Conservation (phyloP, 768 basidiomycete species). For the Naematelia encephala region DNA sequence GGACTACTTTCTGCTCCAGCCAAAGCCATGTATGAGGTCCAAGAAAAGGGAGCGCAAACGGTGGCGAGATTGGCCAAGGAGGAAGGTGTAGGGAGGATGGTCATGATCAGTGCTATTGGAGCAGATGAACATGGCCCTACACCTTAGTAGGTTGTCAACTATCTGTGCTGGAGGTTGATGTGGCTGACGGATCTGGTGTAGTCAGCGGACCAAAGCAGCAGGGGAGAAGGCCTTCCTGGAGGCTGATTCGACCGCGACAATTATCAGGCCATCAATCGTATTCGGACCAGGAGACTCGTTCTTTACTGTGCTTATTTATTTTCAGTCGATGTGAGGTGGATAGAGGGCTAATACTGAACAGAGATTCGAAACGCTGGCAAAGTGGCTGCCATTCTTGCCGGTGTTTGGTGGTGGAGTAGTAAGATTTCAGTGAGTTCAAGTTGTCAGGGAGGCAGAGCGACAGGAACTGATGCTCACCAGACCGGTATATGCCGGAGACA, state of each 20-base stretch:
- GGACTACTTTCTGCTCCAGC: slow-evolving; percentile 64
- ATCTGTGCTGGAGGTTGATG: no score
- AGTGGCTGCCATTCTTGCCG: slow-evolving; percentile 66
- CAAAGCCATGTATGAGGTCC: slow-evolving; percentile 61
- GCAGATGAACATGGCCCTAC: slow-evolving; percentile 61
- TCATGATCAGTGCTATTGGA: slow-evolving; percentile 66
- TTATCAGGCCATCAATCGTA: slow-evolving; percentile 68
- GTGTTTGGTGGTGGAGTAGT: slow-evolving; percentile 69
- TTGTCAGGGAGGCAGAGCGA: not conserved
- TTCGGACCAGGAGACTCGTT: slow-evolving; percentile 75
- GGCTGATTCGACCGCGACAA: slow-evolving; percentile 57
- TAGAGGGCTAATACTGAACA: slow-evolving; percentile 34
- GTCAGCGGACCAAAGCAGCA: slow-evolving; percentile 51
- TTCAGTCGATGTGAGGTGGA: no score
- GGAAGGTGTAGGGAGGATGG: slow-evolving; percentile 52
- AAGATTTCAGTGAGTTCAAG: slow-evolving; percentile 57
- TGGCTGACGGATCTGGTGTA: no score
- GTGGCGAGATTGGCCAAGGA: slow-evolving; percentile 60
- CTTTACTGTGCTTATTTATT: no score
- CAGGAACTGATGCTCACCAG: slow-evolving; percentile 5
- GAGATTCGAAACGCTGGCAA: slow-evolving; percentile 64
- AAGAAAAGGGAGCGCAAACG: slow-evolving; percentile 65
- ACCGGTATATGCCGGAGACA: slow-evolving; percentile 68
- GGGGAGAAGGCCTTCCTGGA: slow-evolving; percentile 61
- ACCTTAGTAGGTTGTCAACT: slow-evolving; percentile 58